phyloP scores from a whole-genome alignment of 2,329 filamentous ascomycete genomes.

The Graphilbum fragrans region DNA sequence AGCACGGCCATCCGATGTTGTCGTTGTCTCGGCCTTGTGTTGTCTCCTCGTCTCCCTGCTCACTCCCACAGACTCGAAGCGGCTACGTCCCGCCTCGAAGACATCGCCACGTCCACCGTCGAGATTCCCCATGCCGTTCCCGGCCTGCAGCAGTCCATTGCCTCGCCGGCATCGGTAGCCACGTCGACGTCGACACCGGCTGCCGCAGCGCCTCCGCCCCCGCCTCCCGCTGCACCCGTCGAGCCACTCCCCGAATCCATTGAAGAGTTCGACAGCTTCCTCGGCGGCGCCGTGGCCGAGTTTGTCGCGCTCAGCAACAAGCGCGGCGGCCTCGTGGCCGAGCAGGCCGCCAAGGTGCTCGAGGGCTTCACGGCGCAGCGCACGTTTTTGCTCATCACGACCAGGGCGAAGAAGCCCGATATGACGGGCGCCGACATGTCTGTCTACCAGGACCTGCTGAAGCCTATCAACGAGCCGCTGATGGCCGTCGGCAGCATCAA shows the following conservation, averaged over 20 bases:
- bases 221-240: conserved; percentile 25
- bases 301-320: conserved; percentile 70
- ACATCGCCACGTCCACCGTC: conserved; percentile 71
- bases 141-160: conserved; percentile 27
- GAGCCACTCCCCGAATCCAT: conserved; percentile 64
- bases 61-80: conserved; percentile 73
- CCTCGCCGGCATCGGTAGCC: conserved; percentile 22
- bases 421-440: conserved; percentile 45
- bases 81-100: conserved; percentile 88
- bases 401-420: conserved; percentile 86
- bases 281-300: conserved; percentile 60
- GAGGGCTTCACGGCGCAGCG: conserved; percentile 73
- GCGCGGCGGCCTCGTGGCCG: conserved; percentile 63
- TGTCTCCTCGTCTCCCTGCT: conserved; percentile 20
- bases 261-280: conserved; percentile 74
- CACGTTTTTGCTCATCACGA: conserved; percentile 76
- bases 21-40: neutral
- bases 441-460: conserved; percentile 64
- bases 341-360: conserved; percentile 53
- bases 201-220: conserved; percentile 24
- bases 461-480: conserved; percentile 75
- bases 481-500: conserved; percentile 69
- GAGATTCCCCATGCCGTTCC: conserved; percentile 43
- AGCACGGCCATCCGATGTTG: too few species aligned
- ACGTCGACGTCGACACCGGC: conserved; percentile 25